These are phyloP conservation scores for Vanilla planifolia DNA, from an alignment of 106 monocot genomes.

Conservation along the genomic window DNA sequence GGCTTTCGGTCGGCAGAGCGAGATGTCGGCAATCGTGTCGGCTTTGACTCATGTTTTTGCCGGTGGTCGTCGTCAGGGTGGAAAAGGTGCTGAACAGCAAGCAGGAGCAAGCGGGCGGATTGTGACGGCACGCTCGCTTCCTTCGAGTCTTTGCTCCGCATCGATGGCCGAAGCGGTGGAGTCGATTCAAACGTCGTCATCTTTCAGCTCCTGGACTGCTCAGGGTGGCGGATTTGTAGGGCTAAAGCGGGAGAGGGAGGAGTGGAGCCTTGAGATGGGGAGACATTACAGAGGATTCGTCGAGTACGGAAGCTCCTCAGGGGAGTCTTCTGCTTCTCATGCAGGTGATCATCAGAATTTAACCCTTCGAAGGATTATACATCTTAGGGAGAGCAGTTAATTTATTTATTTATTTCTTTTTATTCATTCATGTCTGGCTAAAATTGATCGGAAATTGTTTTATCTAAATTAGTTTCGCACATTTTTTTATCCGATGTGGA, in stretches of 20 bases:
- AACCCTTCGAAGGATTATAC: too few species aligned
- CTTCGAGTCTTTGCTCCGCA: too few species aligned
- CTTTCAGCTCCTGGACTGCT: not conserved
- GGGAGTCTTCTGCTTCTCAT: not conserved
- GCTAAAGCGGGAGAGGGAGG: conserved; percentile 30
- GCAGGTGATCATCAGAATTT: conserved; percentile 1
- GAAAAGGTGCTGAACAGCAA: not conserved
- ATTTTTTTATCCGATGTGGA: too few species aligned
- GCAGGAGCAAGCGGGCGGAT: not conserved
- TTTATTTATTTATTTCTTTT: too few species aligned
- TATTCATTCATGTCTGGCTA: too few species aligned
- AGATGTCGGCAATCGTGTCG: conserved; percentile 53
- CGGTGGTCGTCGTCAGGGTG: too few species aligned
- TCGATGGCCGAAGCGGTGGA: too few species aligned
- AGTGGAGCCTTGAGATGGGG: not conserved
- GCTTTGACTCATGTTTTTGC: conserved; percentile 42
- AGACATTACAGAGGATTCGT: conserved; percentile 19
- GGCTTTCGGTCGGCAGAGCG: conserved; percentile 6
- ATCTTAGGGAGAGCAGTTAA: too few species aligned
- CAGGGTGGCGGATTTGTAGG: conserved; percentile 1
- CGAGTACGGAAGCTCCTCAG: not conserved
- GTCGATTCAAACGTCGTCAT: not conserved
- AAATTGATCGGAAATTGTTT: too few species aligned
- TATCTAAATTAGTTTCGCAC: too few species aligned
- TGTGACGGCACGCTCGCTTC: too few species aligned